These are phyloP conservation scores for Apiospora phragmitis DNA, from an alignment of 2,329 filamentous ascomycete species.

Conservation along the genomic window DNA sequence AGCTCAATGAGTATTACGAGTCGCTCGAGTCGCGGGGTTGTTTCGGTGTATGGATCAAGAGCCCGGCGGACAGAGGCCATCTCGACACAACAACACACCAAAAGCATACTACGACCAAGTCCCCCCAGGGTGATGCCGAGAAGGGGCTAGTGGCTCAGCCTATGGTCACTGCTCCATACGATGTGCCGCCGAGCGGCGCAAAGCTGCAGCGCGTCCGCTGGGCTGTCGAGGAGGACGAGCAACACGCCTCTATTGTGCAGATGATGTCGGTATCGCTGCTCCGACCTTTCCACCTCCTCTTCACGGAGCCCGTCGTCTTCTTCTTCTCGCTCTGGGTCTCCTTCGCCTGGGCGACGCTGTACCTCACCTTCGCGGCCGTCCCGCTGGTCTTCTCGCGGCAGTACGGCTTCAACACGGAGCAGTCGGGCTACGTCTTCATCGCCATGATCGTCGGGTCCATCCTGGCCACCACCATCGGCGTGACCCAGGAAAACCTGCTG, in stretches of 20 bases:
- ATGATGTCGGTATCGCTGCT: conserved; percentile 75
- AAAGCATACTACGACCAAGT: background rate
- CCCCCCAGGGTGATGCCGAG: conserved; percentile 13
- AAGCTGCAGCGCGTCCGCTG: conserved; percentile 66
- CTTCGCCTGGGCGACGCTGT: conserved; percentile 88
- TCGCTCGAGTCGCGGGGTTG: conserved; percentile 65
- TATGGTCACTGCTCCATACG: background rate
- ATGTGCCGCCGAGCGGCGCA: background rate
- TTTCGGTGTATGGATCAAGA: conserved; percentile 46
- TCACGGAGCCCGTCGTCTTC: conserved; percentile 78
- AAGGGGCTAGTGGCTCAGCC: conserved; percentile 13
- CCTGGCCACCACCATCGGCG: conserved; percentile 67
- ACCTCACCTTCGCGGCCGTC: conserved; percentile 79
- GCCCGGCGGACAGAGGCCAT: conserved; percentile 8
- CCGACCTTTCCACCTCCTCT: conserved; percentile 75
- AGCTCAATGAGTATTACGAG: conserved; percentile 79
- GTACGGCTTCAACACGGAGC: conserved; percentile 66
- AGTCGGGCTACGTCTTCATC: conserved; percentile 72
- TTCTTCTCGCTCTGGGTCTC: conserved; percentile 88
- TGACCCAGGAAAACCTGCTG: conserved; percentile 71
- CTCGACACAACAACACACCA: background rate
- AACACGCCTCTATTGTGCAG: conserved; percentile 64
- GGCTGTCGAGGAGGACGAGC: conserved; percentile 79
- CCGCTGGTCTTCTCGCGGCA: conserved; percentile 73
- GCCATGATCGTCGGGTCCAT: conserved; percentile 69